Percentiles rank a stretch among this genome's conserved stretches.
These are phyloP conservation scores for Phytophthora sp. DNA, from an alignment of 352 stramenopile species.

Conservation along the genomic window DNA sequence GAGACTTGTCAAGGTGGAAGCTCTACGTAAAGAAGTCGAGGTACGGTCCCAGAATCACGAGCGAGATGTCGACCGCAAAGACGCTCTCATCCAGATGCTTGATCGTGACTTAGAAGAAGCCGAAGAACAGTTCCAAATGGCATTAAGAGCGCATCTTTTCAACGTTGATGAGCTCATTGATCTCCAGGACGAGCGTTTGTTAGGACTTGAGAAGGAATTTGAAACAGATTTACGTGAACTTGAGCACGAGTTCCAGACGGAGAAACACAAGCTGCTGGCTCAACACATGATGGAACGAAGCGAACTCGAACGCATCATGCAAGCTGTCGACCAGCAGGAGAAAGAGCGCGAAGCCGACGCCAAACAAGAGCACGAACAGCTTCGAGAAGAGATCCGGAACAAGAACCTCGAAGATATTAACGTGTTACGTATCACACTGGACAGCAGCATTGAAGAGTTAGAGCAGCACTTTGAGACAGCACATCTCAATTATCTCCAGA, in stretches of 20 bases:
- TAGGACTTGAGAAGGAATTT: slow-evolving; percentile 92
- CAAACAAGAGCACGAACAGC: slow-evolving; percentile 85
- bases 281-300: slow-evolving; percentile 75
- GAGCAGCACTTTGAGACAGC: slow-evolving; percentile 95
- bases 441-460: slow-evolving; percentile 94
- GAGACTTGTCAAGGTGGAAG: slow-evolving; percentile 93
- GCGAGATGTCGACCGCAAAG: slow-evolving; percentile 94
- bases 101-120: slow-evolving; percentile 93
- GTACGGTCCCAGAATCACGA: slow-evolving; percentile 94
- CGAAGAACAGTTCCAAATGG: slow-evolving; percentile 94
- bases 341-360: slow-evolving; percentile 81
- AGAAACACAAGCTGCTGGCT: slow-evolving; percentile 81
- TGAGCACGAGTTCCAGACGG: slow-evolving; percentile 84
- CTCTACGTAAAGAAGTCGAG: slow-evolving; percentile 92
- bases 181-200: slow-evolving; percentile 87
- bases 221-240: slow-evolving; percentile 86
- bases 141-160: slow-evolving; percentile 86
- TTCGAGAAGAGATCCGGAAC: slow-evolving; percentile 94
- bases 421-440: slow-evolving; percentile 91
- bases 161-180: slow-evolving; percentile 94
- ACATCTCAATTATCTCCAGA: slow-evolving; percentile 92
- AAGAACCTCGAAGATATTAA: slow-evolving; percentile 96
- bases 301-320: slow-evolving; percentile 88
- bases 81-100: slow-evolving; percentile 96
- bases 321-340: slow-evolving; percentile 84